These are phyloP conservation scores for Phycomyces nitens DNA, from an alignment of 192 early-diverging fungal genomes.

Conservation along the genomic window DNA sequence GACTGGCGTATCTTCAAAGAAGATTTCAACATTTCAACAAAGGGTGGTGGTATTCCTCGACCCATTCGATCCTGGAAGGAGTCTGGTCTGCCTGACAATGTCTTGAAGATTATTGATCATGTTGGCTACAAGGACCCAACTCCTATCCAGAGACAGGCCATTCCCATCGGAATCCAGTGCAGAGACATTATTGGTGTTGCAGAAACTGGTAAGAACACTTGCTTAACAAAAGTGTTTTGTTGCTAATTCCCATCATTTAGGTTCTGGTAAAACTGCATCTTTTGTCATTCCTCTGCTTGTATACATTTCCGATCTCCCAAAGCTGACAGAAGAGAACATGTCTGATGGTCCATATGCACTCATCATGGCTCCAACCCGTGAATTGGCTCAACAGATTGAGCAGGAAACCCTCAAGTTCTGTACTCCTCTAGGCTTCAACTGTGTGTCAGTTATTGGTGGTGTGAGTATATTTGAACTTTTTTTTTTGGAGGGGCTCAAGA, in stretches of 20 bases:
- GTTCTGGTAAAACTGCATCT: slow-evolving; percentile 93
- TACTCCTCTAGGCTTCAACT: slow-evolving; percentile 77
- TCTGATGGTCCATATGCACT: slow-evolving; percentile 87
- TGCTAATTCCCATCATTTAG: slow-evolving; percentile 26
- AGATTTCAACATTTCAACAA: slow-evolving; percentile 93
- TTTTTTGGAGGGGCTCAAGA: too few species aligned
- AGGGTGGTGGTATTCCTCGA: slow-evolving; percentile 86
- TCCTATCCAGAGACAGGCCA: slow-evolving; percentile 96
- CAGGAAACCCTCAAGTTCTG: slow-evolving; percentile 89
- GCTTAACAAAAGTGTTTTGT: too few species aligned
- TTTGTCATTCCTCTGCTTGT: slow-evolving; percentile 96
- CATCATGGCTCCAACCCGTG: slow-evolving; percentile 95
- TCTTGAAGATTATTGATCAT: slow-evolving; percentile 73
- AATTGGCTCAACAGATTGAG: slow-evolving; percentile 97
- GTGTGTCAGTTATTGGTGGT: slow-evolving; percentile 81
- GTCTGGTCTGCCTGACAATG: slow-evolving; percentile 60
- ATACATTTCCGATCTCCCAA: slow-evolving; percentile 80
- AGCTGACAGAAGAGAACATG: slow-evolving; percentile 73
- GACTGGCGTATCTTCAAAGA: slow-evolving; percentile 99
- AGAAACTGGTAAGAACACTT: slow-evolving; percentile 62
- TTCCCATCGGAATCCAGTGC: slow-evolving; percentile 92
- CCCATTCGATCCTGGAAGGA: slow-evolving; percentile 90
- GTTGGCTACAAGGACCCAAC: slow-evolving; percentile 94
- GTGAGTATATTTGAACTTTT: slow-evolving; percentile 32
- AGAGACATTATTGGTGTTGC: slow-evolving; percentile 87